These are phyloP conservation scores for Lasiodiplodia hormozganensis DNA, from an alignment of 2,329 filamentous ascomycete species.

Conservation along the genomic window DNA sequence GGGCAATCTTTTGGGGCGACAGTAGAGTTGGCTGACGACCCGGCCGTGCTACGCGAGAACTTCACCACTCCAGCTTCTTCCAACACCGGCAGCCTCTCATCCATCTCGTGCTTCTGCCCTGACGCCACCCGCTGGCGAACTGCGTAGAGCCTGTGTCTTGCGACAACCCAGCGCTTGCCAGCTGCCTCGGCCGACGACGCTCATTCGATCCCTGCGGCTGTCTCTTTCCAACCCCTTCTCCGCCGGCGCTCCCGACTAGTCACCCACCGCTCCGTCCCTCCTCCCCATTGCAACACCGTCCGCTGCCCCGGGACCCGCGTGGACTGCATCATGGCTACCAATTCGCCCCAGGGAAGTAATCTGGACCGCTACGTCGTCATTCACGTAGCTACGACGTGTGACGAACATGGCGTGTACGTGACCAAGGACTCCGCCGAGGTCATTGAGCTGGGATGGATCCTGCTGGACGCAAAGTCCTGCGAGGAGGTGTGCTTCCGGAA, in stretches of 20 bases:
- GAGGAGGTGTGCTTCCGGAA: constrained; percentile 72
- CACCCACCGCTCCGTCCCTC: constrained; percentile 27
- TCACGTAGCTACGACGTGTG: constrained; percentile 97
- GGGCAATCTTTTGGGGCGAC: not conserved
- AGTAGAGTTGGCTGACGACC: constrained; percentile 1
- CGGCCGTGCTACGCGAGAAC: constrained; percentile 4
- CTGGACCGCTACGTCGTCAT: constrained; percentile 98
- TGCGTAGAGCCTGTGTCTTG: constrained; percentile 24
- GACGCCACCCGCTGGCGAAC: constrained; percentile 20
- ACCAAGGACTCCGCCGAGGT: constrained; percentile 99
- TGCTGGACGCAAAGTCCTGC: constrained; percentile 87
- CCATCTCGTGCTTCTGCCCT: constrained; percentile 22
- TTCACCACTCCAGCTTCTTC: constrained; percentile 14
- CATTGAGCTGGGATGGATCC: constrained; percentile 98
- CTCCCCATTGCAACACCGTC: constrained; percentile 26
- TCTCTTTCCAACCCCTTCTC: constrained; percentile 29
- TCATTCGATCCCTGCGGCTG: constrained; percentile 22
- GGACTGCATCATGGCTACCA: constrained; percentile 36
- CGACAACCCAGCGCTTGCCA: constrained; percentile 18
- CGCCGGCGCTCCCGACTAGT: constrained; percentile 27
- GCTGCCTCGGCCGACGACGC: constrained; percentile 20
- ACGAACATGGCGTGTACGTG: constrained; percentile 98
- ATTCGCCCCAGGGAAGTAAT: constrained; percentile 46
- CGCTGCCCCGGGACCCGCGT: constrained; percentile 15
- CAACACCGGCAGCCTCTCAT: constrained; percentile 19